Conservation (phyloP, 768 basidiomycete genomes). For the Mycena floridula region DNA sequence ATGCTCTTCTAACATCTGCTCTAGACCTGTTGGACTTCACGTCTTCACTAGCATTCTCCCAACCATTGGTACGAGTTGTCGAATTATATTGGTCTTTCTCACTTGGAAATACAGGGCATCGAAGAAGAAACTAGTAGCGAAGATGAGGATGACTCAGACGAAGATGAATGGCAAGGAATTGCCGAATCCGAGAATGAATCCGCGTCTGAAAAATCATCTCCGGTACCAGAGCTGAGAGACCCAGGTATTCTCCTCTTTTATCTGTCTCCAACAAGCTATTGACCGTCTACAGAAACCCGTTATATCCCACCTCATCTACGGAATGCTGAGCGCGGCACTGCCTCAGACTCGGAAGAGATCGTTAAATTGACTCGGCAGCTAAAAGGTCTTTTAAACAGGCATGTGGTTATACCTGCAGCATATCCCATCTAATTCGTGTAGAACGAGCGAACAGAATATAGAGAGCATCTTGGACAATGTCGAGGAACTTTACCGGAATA, state of each 20-base stretch:
- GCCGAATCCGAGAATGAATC: slow-evolving; percentile 17
- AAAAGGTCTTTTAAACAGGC: slow-evolving; percentile 89
- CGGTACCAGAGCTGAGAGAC: slow-evolving; percentile 7
- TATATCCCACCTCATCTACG: slow-evolving; percentile 86
- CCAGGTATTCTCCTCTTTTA: slow-evolving; percentile 3
- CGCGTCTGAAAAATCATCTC: slow-evolving; percentile 23
- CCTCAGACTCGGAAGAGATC: slow-evolving; percentile 29
- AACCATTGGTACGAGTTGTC: slow-evolving; percentile 14
- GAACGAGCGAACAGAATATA: slow-evolving; percentile 90
- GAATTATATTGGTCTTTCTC: too few relatives aligned
- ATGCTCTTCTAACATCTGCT: slow-evolving; percentile 2
- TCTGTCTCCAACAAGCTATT: slow-evolving; percentile 2
- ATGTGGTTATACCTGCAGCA: slow-evolving; percentile 7
- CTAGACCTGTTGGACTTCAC: slow-evolving; percentile 53
- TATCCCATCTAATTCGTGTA: slow-evolving; percentile 20
- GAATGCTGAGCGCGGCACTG: slow-evolving; percentile 21
- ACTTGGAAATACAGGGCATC: too few relatives aligned
- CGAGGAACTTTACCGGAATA: slow-evolving; percentile 70
- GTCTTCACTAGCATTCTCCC: slow-evolving; percentile 24
- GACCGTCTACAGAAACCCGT: slow-evolving; percentile 26
- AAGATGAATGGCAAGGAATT: slow-evolving; percentile 35
- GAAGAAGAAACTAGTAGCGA: background rate
- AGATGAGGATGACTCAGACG: slow-evolving; percentile 16
- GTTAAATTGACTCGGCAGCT: slow-evolving; percentile 66
- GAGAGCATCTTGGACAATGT: slow-evolving; percentile 63